Conservation (phyloP, 371 early-diverging fungal genomes). For the Zopfochytrium polystomum region DNA sequence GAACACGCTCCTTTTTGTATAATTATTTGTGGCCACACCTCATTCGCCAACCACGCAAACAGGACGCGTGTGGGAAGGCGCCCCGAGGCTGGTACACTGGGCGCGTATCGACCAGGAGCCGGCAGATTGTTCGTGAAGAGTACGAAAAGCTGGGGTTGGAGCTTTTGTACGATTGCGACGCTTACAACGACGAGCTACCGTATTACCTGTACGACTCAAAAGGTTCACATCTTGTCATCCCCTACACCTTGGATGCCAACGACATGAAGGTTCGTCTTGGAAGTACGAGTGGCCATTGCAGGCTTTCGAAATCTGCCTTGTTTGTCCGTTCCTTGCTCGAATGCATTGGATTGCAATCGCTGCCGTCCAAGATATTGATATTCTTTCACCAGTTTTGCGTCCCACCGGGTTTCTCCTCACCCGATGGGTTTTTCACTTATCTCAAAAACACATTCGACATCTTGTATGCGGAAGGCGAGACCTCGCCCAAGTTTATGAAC, state of each 20-base stretch:
- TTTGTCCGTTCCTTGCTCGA: background rate
- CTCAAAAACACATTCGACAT: constrained; percentile 48
- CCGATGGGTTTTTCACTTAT: constrained; percentile 44
- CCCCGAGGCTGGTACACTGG: constrained; percentile 54
- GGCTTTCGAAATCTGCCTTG: too few species aligned
- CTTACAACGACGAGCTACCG: constrained; percentile 53
- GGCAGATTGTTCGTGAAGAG: constrained; percentile 40
- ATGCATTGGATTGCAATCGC: background rate
- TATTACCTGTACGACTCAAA: constrained; percentile 31
- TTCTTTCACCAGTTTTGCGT: constrained; percentile 21
- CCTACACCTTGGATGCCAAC: constrained; percentile 50
- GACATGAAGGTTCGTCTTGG: constrained; percentile 47
- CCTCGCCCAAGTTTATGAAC: constrained; percentile 45
- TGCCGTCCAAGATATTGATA: too few species aligned
- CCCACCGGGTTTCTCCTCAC: constrained; percentile 48
- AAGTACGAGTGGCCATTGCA: too few species aligned
- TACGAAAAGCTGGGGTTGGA: constrained; percentile 35
- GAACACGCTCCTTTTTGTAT: too few species aligned
- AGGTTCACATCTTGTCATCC: constrained; percentile 42
- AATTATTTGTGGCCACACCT: too few species aligned
- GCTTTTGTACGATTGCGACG: constrained; percentile 50
- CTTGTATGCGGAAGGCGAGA: constrained; percentile 42
- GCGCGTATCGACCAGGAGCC: constrained; percentile 31
- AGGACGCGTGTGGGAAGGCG: constrained; percentile 33
- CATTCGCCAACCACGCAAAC: too few species aligned